phyloP scores from a whole-genome alignment of 2,329 filamentous ascomycete species.

The Stagonosporopsis vannaccii region DNA sequence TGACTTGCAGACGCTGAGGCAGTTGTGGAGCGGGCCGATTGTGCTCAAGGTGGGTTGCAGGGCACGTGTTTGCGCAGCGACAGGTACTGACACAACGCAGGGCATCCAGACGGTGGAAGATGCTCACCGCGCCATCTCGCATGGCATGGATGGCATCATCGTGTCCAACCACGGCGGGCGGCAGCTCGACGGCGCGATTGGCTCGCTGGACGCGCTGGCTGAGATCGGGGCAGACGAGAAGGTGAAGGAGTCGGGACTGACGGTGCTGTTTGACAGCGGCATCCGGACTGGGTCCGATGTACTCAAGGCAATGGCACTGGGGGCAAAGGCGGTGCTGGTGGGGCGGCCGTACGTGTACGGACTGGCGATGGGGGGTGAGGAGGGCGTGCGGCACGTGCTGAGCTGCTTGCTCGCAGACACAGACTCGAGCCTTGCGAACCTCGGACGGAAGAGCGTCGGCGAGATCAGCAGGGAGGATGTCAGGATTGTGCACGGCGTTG shows the following conservation, averaged over 20 bases:
- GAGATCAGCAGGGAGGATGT: slow-evolving; percentile 41
- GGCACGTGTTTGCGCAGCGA: too few relatives aligned
- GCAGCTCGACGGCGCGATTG: slow-evolving; percentile 47
- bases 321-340: slow-evolving; percentile 47
- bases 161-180: slow-evolving; percentile 50
- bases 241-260: slow-evolving; percentile 40
- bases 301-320: slow-evolving; percentile 48
- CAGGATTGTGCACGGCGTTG: slow-evolving; percentile 32
- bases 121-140: slow-evolving; percentile 43
- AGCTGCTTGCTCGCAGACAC: slow-evolving; percentile 41
- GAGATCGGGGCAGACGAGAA: slow-evolving; percentile 46
- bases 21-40: slow-evolving; percentile 49
- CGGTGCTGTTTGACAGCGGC: slow-evolving; percentile 48
- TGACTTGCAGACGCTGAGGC: slow-evolving; percentile 40
- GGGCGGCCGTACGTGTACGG: slow-evolving; percentile 49
- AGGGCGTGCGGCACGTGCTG: slow-evolving; percentile 49
- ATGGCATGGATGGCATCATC: slow-evolving; percentile 49
- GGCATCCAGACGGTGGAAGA: slow-evolving; percentile 51
- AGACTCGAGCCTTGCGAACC: slow-evolving; percentile 44
- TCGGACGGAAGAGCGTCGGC: slow-evolving; percentile 39
- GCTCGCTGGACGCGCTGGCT: slow-evolving; percentile 44
- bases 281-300: slow-evolving; percentile 48
- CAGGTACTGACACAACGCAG: neutral
- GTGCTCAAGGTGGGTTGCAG: slow-evolving; percentile 39
- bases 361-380: slow-evolving; percentile 47